Percentiles rank a stretch among this genome's conserved stretches.
These are phyloP conservation scores for Apiospora pterosperma DNA, from an alignment of 2,329 filamentous ascomycete genomes.

Conservation along the genomic window DNA sequence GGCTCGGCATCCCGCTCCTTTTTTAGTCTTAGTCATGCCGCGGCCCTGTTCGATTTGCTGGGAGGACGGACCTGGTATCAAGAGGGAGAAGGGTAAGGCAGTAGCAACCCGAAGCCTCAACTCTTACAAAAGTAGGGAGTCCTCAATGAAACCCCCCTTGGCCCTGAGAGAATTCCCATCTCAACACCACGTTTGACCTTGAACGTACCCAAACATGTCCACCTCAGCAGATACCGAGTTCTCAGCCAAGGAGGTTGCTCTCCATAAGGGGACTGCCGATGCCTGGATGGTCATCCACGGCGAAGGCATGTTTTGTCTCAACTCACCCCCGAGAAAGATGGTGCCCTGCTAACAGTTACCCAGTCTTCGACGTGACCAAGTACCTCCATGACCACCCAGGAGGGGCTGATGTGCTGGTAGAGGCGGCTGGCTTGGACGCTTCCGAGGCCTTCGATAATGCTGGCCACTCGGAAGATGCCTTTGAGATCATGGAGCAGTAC, in stretches of 20 bases:
- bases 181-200: not conserved
- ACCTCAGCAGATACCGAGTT: constrained; percentile 21
- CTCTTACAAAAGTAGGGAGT: not conserved
- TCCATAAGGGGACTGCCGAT: constrained; percentile 45
- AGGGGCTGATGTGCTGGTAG: constrained; percentile 73
- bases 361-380: constrained; percentile 57
- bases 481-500: constrained; percentile 37
- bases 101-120: not conserved
- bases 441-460: constrained; percentile 81
- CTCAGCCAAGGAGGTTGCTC: constrained; percentile 40
- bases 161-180: not conserved
- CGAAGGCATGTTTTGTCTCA: constrained; percentile 36
- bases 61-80: not conserved
- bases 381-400: constrained; percentile 63
- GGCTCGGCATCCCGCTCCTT: constrained; percentile 1
- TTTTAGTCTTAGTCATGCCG: constrained; percentile 4
- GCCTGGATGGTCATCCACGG: constrained; percentile 55
- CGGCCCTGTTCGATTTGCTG: not conserved
- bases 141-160: not conserved
- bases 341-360: not conserved
- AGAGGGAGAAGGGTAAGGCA: not conserved
- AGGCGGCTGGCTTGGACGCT: constrained; percentile 74
- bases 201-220: constrained; percentile 9
- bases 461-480: constrained; percentile 68
- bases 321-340: not conserved